Percentiles rank a stretch among this genome's conserved stretches.
These are phyloP conservation scores for Pyrenula aspistea DNA, from an alignment of 495 filamentous ascomycete species.

Conservation along the genomic window DNA sequence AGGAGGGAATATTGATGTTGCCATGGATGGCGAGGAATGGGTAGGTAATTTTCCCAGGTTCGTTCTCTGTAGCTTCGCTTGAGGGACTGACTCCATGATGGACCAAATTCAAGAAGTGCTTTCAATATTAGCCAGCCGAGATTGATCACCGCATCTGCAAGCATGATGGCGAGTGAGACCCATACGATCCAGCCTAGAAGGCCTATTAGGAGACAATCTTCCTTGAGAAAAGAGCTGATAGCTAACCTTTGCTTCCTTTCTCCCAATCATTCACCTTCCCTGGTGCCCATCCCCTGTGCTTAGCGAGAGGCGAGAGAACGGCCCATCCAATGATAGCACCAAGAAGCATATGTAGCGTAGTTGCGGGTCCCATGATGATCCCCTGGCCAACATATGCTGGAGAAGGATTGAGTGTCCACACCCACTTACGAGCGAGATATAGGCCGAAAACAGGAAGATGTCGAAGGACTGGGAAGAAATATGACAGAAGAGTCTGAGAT, in stretches of 20 bases:
- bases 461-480: conserved; percentile 79
- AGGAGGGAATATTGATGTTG: conserved; percentile 11
- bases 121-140: conserved; percentile 67
- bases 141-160: conserved; percentile 82
- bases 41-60: conserved; percentile 8
- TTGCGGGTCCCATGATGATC: conserved; percentile 78
- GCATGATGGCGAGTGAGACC: conserved; percentile 91
- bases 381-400: conserved; percentile 80
- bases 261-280: conserved; percentile 81
- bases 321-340: conserved; percentile 89
- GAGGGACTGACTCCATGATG: conserved; percentile 13
- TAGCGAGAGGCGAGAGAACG: conserved; percentile 78
- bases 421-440: conserved; percentile 63
- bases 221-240: too few species aligned
- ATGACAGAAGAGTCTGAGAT: conserved; percentile 70
- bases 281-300: conserved; percentile 76
- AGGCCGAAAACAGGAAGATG: conserved; percentile 76
- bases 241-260: conserved; percentile 78
- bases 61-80: conserved; percentile 13
- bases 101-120: conserved; percentile 36
- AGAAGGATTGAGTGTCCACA: conserved; percentile 94
- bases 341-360: conserved; percentile 90
- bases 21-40: conserved; percentile 1
- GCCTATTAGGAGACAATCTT: too few species aligned
- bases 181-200: conserved; percentile 99